A percentile compares a stretch with the other conserved stretches of the same genome.
These are phyloP conservation scores for Saturnispora diversa DNA, from an alignment of 805 yeast species.

Conservation along the genomic window DNA sequence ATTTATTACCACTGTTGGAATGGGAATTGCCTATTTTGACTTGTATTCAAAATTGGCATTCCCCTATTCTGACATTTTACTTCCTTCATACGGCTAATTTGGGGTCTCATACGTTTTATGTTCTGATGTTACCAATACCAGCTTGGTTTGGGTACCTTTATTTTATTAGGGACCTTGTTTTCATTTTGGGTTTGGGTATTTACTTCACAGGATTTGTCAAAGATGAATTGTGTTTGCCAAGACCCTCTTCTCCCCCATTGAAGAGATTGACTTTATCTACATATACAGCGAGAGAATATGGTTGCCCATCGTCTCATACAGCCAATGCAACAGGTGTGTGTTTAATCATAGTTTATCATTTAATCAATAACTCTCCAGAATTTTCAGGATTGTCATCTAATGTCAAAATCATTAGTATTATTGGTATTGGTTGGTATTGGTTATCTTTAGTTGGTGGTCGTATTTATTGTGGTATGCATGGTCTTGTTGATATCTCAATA, in stretches of 20 bases:
- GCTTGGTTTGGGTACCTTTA: constrained; percentile 66
- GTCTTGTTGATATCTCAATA: constrained; percentile 61
- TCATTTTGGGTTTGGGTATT: constrained; percentile 61
- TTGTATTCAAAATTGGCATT: constrained; percentile 47
- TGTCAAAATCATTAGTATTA: constrained; percentile 8
- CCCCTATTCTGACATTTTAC: constrained; percentile 52
- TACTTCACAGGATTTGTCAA: constrained; percentile 67
- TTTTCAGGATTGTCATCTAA: background rate
- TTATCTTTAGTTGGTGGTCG: constrained; percentile 68
- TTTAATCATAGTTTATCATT: constrained; percentile 33
- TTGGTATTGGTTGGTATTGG: constrained; percentile 40
- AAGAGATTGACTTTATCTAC: constrained; percentile 83
- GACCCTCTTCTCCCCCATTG: constrained; percentile 89
- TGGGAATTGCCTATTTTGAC: constrained; percentile 57
- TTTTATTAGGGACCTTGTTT: constrained; percentile 51
- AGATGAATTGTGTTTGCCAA: constrained; percentile 81
- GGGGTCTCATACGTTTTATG: constrained; percentile 92
- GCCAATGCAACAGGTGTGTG: constrained; percentile 88
- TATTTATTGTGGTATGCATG: constrained; percentile 96
- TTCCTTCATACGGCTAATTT: constrained; percentile 84
- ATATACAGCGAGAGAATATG: constrained; percentile 90
- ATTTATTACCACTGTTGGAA: constrained; percentile 48
- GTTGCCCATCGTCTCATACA: constrained; percentile 90
- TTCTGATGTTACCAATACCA: constrained; percentile 77
- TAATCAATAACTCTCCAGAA: constrained; percentile 16